Percentiles rank a stretch among this genome's conserved stretches.
Evolutionary conservation across 164 flowering plant species (phyloP).

Genomic region (Buxus sempervirens): DNA sequence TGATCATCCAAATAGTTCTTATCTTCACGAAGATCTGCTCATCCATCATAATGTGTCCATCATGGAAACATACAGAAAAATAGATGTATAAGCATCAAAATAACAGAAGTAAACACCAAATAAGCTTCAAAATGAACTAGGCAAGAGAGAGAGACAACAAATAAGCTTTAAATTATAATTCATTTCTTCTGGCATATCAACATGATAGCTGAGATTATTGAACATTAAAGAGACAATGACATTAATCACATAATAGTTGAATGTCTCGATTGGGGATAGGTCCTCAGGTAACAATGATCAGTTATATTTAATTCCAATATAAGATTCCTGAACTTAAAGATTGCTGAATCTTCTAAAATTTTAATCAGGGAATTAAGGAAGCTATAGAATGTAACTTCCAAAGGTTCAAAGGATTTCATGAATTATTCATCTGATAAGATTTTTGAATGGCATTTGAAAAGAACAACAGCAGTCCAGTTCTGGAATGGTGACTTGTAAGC

Average conservation of each 20-base stretch:
- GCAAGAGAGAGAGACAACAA: neutral
- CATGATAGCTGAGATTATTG: neutral
- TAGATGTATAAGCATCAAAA: too few species aligned
- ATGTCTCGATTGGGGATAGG: neutral
- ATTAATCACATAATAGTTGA: neutral
- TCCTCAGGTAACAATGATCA: neutral
- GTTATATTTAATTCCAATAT: neutral
- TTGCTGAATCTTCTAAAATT: neutral
- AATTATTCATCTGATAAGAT: neutral
- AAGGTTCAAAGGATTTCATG: neutral
- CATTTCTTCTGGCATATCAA: neutral
- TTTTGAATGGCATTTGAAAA: neutral
- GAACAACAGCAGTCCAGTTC: neutral
- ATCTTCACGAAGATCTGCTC: slow-evolving; percentile 93
- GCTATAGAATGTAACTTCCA: neutral
- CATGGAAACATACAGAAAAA: too few species aligned
- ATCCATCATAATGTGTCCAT: neutral
- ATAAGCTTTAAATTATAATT: neutral
- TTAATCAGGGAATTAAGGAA: neutral
- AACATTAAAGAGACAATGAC: neutral
- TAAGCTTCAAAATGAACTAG: neutral
- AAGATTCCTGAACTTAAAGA: neutral
- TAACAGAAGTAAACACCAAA: too few species aligned
- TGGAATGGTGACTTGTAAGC: neutral
- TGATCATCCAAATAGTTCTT: slow-evolving; percentile 90